Percentiles rank a stretch among this genome's conserved stretches.
phyloP scores from a whole-genome alignment of 768 basidiomycete species.

The Tephrocybe sp. region DNA sequence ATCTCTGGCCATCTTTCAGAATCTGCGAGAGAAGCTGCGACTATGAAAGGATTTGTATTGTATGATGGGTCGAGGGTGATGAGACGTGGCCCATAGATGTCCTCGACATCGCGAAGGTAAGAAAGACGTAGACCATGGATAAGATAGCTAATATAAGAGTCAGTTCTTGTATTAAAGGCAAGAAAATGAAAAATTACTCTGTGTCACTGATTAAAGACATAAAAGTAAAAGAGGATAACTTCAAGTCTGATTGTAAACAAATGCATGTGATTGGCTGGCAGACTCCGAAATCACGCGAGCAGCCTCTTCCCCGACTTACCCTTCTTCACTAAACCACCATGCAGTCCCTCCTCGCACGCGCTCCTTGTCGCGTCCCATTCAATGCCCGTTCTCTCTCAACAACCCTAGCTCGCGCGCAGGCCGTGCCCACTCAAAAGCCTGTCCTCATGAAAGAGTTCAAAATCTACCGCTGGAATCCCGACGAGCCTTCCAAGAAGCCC shows the following conservation, averaged over 20 bases:
- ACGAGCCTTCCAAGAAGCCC: slow-evolving; percentile 90
- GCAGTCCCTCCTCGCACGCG: slow-evolving; percentile 15
- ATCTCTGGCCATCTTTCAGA: slow-evolving; percentile 84
- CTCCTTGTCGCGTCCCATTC: slow-evolving; percentile 4
- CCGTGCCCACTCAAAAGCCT: slow-evolving; percentile 61
- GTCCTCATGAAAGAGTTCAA: slow-evolving; percentile 90
- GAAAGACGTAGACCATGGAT: slow-evolving; percentile 84
- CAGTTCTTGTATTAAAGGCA: not conserved
- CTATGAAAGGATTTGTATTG: slow-evolving; percentile 79
- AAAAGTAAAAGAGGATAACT: too few species aligned
- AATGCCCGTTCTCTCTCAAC: slow-evolving; percentile 15
- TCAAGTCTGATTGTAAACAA: too few species aligned
- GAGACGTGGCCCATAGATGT: slow-evolving; percentile 79
- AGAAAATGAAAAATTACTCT: slow-evolving; percentile 34
- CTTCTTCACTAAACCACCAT: slow-evolving; percentile 8
- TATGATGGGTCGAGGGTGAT: slow-evolving; percentile 79
- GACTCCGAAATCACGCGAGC: slow-evolving; percentile 22
- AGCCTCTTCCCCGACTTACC: not conserved
- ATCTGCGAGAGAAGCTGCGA: slow-evolving; percentile 78
- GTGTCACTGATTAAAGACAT: slow-evolving; percentile 70
- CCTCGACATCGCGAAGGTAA: slow-evolving; percentile 86
- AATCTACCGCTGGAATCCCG: slow-evolving; percentile 99
- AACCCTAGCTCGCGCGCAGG: slow-evolving; percentile 24
- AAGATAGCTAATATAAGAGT: slow-evolving; percentile 44
- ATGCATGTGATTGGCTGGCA: slow-evolving; percentile 21